Evolutionary conservation across 1,284 basidiomycete species (phyloP).

Genomic region (Moniliella sp.): DNA sequence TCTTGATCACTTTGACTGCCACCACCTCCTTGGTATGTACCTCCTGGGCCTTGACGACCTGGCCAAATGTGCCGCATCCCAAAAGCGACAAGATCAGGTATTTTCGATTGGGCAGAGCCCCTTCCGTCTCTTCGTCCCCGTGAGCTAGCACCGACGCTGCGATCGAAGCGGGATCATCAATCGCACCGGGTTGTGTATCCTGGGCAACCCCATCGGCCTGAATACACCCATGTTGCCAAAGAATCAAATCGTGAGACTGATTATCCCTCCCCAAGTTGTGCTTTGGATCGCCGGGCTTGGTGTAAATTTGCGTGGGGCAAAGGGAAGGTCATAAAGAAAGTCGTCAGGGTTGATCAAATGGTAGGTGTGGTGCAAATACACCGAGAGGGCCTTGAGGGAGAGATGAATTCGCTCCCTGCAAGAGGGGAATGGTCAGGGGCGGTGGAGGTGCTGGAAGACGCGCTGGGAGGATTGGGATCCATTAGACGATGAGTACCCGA

Average conservation of each 20-base stretch:
- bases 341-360: constrained; percentile 32
- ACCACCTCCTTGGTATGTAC: constrained; percentile 96
- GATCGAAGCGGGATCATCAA: too few relatives aligned
- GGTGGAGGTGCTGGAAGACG: too few relatives aligned
- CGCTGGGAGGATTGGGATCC: too few relatives aligned
- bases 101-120: too few relatives aligned
- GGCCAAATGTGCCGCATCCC: constrained; percentile 92
- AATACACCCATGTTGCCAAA: too few relatives aligned
- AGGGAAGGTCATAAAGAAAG: constrained; percentile 32
- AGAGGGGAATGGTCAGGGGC: too few relatives aligned
- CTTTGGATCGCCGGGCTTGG: constrained; percentile 29
- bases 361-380: constrained; percentile 32
- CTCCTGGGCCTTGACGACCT: constrained; percentile 99
- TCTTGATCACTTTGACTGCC: constrained; percentile 97
- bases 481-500: too few relatives aligned
- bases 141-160: too few relatives aligned
- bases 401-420: constrained; percentile 25
- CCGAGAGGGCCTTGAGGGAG: constrained; percentile 30
- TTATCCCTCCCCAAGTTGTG: constrained; percentile 32
- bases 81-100: constrained; percentile 93
- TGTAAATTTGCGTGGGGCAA: constrained; percentile 30
- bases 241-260: constrained; percentile 32
- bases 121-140: constrained; percentile 33
- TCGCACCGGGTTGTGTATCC: too few relatives aligned
- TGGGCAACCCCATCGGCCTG: too few relatives aligned